Evolutionary conservation across 208 protist species (phyloP), one percentile per base, ranked within the genome.

Genomic region (Trichomonas gallinae): DNA sequence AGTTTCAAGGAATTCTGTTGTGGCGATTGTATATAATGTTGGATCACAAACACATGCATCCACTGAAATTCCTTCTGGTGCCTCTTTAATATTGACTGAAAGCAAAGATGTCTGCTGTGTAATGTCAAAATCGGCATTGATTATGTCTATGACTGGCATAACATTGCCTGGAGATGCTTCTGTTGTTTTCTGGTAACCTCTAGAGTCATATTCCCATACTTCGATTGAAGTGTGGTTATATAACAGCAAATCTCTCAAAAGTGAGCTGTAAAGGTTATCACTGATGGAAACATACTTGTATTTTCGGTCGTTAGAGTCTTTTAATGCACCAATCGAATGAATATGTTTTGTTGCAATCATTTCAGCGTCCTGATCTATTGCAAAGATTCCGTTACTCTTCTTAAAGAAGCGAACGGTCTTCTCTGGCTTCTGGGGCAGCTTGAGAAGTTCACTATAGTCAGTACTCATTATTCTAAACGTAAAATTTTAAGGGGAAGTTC

Each of bases 121-220:
- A 17, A 93, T 48, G 51, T 93, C 87, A 10, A 93, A 51, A 93
- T 93, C 87, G 21, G 15, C 44, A 38, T 93, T 93, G 26, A 93
- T 93, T 8, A 93, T 48, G 46, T 93, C 87, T 38, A 93, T 93
- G 10, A 93, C 87, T 38, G 40, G 36, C 21, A 44, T 48, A 58
- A 93, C 44, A 38, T 93, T 51, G 34, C 87, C 87, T 48, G 87
- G 87, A 10, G 87, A 93, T 3, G 87, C 87, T 93, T 93, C 87
- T 38, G 17, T n/a, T 3, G 44, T 44, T 51, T 93, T 93, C 21
- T 2, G 4, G 10, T 44, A 93, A 6, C 31, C 13, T 36, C 46
- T 93, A 31, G 26, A 48, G 21, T 51, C 87, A 93, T 49, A 93
- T 51, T 93, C 87, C 26, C 26, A 51, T 0, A 93, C 11, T 38